These are phyloP conservation scores for Russula sp. DNA, from an alignment of 768 basidiomycete species.

Conservation along the genomic window DNA sequence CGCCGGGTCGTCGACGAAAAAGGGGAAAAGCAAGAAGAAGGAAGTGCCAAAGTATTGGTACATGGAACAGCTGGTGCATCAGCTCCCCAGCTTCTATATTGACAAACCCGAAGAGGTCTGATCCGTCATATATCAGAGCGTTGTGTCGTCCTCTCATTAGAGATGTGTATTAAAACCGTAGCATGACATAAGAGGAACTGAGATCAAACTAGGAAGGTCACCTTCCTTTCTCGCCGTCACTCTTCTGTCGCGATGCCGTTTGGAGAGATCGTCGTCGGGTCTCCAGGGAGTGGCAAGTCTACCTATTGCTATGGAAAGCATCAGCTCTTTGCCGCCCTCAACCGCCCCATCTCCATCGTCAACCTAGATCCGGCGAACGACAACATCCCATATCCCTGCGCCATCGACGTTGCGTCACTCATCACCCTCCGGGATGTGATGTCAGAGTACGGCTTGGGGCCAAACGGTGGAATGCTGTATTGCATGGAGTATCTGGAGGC, in stretches of 20 bases:
- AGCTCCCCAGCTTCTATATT: constrained; percentile 47
- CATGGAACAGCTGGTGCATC: constrained; percentile 45
- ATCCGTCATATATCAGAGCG: background rate
- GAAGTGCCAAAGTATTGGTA: constrained; percentile 45
- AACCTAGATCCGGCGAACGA: constrained; percentile 93
- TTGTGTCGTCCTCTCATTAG: background rate
- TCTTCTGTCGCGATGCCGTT: constrained; percentile 55
- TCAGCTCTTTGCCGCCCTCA: constrained; percentile 81
- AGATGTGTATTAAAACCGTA: too few relatives aligned
- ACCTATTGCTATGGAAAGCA: constrained; percentile 85
- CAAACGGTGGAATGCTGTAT: constrained; percentile 94
- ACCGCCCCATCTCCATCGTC: constrained; percentile 80
- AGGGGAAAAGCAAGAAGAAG: constrained; percentile 25
- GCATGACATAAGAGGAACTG: background rate
- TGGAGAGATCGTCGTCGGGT: constrained; percentile 80
- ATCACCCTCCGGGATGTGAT: constrained; percentile 86
- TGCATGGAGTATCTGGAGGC: constrained; percentile 69
- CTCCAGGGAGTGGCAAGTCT: constrained; percentile 83
- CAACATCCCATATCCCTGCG: constrained; percentile 83
- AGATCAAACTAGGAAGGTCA: constrained; percentile 2
- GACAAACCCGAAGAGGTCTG: constrained; percentile 21
- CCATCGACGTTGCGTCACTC: constrained; percentile 74
- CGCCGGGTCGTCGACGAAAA: constrained; percentile 6
- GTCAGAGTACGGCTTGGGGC: constrained; percentile 77
- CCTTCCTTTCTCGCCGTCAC: constrained; percentile 12